Evolutionary conservation across 2,329 filamentous ascomycete species (phyloP), one percentile per base, ranked within the genome.

Genomic region (Scedosporium apiospermum): DNA sequence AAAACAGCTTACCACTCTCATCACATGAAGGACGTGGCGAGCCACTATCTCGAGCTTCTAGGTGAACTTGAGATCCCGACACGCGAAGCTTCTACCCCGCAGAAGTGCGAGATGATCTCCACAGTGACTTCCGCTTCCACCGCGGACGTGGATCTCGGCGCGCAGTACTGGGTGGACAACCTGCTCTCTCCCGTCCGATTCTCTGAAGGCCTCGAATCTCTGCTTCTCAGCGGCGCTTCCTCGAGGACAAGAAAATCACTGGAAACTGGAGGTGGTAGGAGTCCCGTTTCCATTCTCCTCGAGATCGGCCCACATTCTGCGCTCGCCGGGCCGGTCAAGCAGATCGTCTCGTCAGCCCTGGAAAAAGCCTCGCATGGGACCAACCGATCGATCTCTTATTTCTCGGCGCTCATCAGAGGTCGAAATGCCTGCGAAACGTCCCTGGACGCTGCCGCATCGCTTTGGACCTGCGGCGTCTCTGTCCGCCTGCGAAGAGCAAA

Each of bases 121-220:
- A n/a, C 44, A 6, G 44, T 46, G 16, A 46, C 44, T 6, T 16
- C 4, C 44, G 14, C 16, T 21, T n/a, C 16, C 16, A 21, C 44
- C 14, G 18, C 44, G 14, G 16, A 21, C 18, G 44, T 9, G 16
- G 44, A 46, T 5, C 44, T 46, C 44, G 18, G 44, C 51, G 34
- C 62, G 6, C 61, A 64, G 4, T 74, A 74, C 64, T 74, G 71
- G 71, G 65, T 63, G 12, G 64, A 63, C 7, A 74, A 72, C 64
- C 65, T 75, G 62, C 68, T 71, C 27, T 67, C 65, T 4, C 68
- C 71, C 2, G 72, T 75, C 3, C 63, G 68, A 6, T 71, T 69
- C 62, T 63, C 49, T 6, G 64, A 61, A 6, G 65, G 67, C 12
- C 57, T 71, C 23, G 9, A 41, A 10, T 21, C 14, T 46, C 44